Base-by-base conservation (phyloP, 2,329 filamentous ascomycete species). In the Ophiostoma pallidulum region DNA sequence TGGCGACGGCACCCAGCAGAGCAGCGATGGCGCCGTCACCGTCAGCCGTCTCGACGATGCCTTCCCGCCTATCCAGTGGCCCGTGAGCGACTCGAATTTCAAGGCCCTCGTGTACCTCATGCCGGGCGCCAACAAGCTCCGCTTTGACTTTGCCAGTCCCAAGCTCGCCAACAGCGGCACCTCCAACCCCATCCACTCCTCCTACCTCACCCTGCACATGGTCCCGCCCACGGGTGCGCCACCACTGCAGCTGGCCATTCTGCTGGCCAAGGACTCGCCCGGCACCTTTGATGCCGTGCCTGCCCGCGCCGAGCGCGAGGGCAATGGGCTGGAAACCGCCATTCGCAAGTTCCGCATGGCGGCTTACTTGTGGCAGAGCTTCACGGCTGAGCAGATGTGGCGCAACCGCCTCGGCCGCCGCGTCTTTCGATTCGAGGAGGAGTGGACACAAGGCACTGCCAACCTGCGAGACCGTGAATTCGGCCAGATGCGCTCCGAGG, bases 341-440 rank as follows among this genome's bases (percentile, higher is more conserved):
- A 75, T 94, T 44, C 80, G 78, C 58, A 98, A 98, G 62, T 96
- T 92, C 62, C 80, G 90, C 53, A 96, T 94, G 85, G 84, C 89
- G 16, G 91, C 88, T 20, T 96, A 97, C 62, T 72, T 97, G 13
- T 97, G 92, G 90, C 92, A 98, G 63, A 88, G 90, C 8, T 97
- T 94, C 59, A 97, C 91, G 0, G 88, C 87, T 7, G 92, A 98
- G 63, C 90, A 97, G 62, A 97, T 97, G 91, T 84, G 80, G 63
- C 82, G 88, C 53, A 86, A 95, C 62, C 86, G 84, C 51, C 79
- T 97, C 56, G 89, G 90, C 9, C 78, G 91, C 50, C 80, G 91
- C 49, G 82, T 79, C 45, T 97, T 96, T 64, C 77, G 90, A 37
- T 90, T 94, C 53, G 92, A 97, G 58, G 92, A 98, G 64, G 86